Base-by-base conservation (phyloP, 2,329 filamentous ascomycete genomes). In the Trichoderma gracile region DNA sequence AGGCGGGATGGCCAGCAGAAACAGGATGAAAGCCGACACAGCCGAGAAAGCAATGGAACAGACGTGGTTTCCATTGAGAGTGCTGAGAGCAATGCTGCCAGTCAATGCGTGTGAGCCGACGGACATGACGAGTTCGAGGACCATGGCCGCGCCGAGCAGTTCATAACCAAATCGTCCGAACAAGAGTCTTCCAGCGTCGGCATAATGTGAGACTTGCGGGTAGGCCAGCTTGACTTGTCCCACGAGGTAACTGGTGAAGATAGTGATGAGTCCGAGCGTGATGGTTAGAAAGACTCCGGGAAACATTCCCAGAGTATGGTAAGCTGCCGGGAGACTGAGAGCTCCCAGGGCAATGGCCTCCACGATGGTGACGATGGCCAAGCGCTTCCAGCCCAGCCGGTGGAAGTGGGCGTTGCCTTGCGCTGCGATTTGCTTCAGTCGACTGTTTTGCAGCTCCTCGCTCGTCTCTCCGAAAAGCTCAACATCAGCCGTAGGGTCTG, bases 101-200 rank as follows among this genome's bases (percentile, higher is more conserved):
- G 86, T 88, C 58, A 89, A 77, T 38, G 88, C 77, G 73, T 91
- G 89, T 25, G 86, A 87, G 17, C 82, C 85, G 76, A 87, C 85
- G 69, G 88, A 82, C 76, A 90, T 89, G 47, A 88, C 74, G 17
- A 90, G 78, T 73, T 89, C 84, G n/a, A 89, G 72, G 17, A 82
- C 76, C 69, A 87, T 84, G 47, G 81, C 84, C 55, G 78, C 73
- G 23, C 84, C 85, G 59, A 88, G 77, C 42, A 90, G 67, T 70
- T 87, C 84, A 63, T 84, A 81, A 0, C 84, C 86, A 45, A 82
- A 75, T 17, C 74, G 75, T 3, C 88, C 88, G 58, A 79, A 78
- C 55, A 89, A 77, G 45, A 89, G 77, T 50, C 81, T 77, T 5
- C 85, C 86, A 5, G 84, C 87, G 69, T 90, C 87, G n/a, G 86